Base-by-base conservation (phyloP, 1,284 basidiomycete species). In the Schizophyllum commune region DNA sequence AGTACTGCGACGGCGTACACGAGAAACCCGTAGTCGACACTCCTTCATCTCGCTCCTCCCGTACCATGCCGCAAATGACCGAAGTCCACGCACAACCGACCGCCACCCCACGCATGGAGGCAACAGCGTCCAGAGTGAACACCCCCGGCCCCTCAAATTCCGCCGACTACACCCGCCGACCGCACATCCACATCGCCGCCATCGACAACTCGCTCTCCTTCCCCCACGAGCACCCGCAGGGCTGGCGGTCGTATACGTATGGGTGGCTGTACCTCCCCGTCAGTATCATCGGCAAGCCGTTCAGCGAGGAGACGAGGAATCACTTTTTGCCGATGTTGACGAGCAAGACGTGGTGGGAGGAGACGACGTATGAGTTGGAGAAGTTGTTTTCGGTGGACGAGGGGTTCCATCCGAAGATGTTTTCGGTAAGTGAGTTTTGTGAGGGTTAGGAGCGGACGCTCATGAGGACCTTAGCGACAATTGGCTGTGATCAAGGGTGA, bases 131-230 rank as follows among this genome's bases (percentile, higher is more conserved):
- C 73, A 61, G 34, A 39, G 7, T 7, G 13, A 39, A 39, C 13
- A 39, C 6, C 34, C 7, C 7, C 13, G 7, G 7, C 34, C 63
- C 74, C 56, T 68, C 69, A 57, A 66, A 68, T 22, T 65, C 68
- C 32, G 70, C 72, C 1, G 79, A 81, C 61, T 84, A 80, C 67
- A 77, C 73, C 57, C 77, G 78, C 39, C 75, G 73, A 59, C 83
- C 84, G 1, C 83, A 85, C 65, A 85, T 92, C 32, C 92, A 93
- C 69, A 89, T 94, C 56, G 91, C 91, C 60, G 94, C 94, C 9
- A 96, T 96, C 63, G 94, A 96, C 70, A 96, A 96, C 71, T 94
- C 91, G 0, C 82, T 97, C 27, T 92, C 92, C 0, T 97, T 96
- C 70, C 94, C 91, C 52, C 90, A 92, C 65, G 88, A 92, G 68